These are phyloP conservation scores for Lachancea kluyveri DNA, from an alignment of 805 yeast genomes.

Conservation along the genomic window DNA sequence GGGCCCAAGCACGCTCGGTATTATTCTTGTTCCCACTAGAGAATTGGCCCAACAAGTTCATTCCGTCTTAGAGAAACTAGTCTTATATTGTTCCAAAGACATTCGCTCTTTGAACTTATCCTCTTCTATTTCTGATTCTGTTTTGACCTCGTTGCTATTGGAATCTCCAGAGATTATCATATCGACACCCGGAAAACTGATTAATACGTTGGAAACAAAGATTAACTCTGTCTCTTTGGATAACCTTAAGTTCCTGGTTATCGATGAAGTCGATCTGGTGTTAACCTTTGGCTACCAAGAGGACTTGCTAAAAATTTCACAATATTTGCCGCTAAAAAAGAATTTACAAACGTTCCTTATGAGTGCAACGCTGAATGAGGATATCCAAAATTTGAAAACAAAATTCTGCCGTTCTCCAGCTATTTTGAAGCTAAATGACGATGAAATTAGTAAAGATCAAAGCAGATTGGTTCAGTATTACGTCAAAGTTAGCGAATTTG, in stretches of 20 bases:
- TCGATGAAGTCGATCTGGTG: slow-evolving; percentile 93
- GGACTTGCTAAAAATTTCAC: slow-evolving; percentile 64
- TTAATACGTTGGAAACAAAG: slow-evolving; percentile 45
- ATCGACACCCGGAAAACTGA: slow-evolving; percentile 80
- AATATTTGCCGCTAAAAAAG: slow-evolving; percentile 62
- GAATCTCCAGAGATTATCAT: slow-evolving; percentile 77
- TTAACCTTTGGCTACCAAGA: slow-evolving; percentile 86
- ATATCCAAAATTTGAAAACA: slow-evolving; percentile 66
- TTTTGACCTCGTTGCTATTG: slow-evolving; percentile 60
- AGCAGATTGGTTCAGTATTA: slow-evolving; percentile 75
- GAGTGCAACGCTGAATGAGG: slow-evolving; percentile 94
- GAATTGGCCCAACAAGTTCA: slow-evolving; percentile 85
- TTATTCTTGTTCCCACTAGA: slow-evolving; percentile 86
- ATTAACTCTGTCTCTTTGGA: slow-evolving; percentile 44
- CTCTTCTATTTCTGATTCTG: slow-evolving; percentile 54
- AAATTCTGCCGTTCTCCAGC: slow-evolving; percentile 82
- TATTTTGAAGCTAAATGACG: slow-evolving; percentile 71
- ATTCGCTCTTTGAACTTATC: slow-evolving; percentile 60
- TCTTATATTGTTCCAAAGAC: slow-evolving; percentile 62
- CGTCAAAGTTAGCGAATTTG: slow-evolving; percentile 81
- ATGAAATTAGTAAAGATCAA: slow-evolving; percentile 43
- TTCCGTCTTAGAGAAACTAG: slow-evolving; percentile 60
- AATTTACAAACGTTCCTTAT: slow-evolving; percentile 83
- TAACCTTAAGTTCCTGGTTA: slow-evolving; percentile 62
- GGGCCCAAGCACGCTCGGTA: slow-evolving; percentile 47